Base-by-base conservation (phyloP, 805 yeast genomes). In the Suhomyces prunicola region DNA sequence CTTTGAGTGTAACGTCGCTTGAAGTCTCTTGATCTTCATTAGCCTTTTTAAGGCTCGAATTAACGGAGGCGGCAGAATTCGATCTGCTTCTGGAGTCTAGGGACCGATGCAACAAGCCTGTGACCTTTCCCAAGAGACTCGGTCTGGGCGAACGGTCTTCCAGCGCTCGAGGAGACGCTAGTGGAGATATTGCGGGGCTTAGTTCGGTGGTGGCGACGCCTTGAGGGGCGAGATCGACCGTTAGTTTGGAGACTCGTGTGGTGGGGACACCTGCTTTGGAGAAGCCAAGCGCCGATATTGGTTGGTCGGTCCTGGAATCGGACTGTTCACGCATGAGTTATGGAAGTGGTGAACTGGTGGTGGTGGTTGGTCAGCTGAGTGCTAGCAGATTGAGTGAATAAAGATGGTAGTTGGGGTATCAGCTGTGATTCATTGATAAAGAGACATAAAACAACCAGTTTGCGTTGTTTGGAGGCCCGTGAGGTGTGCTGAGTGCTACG, bases 71-170 rank as follows among this genome's bases (percentile, higher is more conserved):
- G 15, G 51, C 44, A 8, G 54, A 51, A 6, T 44, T 19, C 3
- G 35, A 24, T 24, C 50, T 24, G n/a, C 66, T 61, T 31, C 63
- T 48, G 42, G 42, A 15, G 10, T 62, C 44, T 2, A 67, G 45
- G 5, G 72, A 57, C 42, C 59, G 57, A 15, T 68, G 70, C 45
- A 72, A 60, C 47, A 69, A 54, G 15, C 69, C 71, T 6, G 73
- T 62, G 24, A 71, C 70, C 50, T 67, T 71, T 22, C 73, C 71
- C 40, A 72, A 60, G 12, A 69, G 47, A 47, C 61, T 63, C 50
- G 61, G 66, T 35, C 67, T 61, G 35, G 58, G 50, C 17, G 15
- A 5, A 12, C 33, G 33, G 33, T 29, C 33, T 33, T 33, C 36
- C 8, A n/a, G 17, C 17, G 15, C 15, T 6, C 36, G 48, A 17